phyloP scores from a whole-genome alignment of 768 basidiomycete genomes.

The Pholiota conissans region DNA sequence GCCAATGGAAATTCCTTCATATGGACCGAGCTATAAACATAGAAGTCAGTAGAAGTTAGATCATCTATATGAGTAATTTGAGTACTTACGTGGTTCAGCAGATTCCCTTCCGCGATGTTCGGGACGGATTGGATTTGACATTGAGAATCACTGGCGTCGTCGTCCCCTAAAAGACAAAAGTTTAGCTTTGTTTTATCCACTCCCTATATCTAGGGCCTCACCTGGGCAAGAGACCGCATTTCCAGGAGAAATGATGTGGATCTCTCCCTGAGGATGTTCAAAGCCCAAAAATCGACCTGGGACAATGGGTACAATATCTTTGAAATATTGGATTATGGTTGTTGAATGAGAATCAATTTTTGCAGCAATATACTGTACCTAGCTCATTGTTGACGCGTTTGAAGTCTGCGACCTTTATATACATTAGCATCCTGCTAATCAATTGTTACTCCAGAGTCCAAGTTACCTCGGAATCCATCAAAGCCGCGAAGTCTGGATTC shows the following conservation, averaged over 20 bases:
- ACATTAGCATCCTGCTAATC: background rate
- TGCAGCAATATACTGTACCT: conserved; percentile 17
- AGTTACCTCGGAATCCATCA: conserved; percentile 45
- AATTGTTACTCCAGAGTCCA: background rate
- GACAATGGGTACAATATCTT: conserved; percentile 55
- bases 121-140: conserved; percentile 58
- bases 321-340: background rate
- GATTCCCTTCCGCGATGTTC: conserved; percentile 45
- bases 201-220: conserved; percentile 8
- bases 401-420: conserved; percentile 32
- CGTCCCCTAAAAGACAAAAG: conserved; percentile 36
- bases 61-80: no score
- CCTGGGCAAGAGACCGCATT: conserved; percentile 38
- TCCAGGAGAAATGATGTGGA: conserved; percentile 47
- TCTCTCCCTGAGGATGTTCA: conserved; percentile 50
- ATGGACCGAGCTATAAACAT: conserved; percentile 42
- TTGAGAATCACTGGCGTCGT: conserved; percentile 49
- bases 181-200: background rate
- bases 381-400: conserved; percentile 40
- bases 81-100: conserved; percentile 47
- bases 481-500: conserved; percentile 45
- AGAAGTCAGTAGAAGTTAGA: no score
- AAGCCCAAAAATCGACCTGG: conserved; percentile 53
- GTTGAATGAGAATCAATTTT: background rate
- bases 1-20: conserved; percentile 53